Conservation (phyloP, 2,329 filamentous ascomycete genomes). For the Colletotrichum somersetense region DNA sequence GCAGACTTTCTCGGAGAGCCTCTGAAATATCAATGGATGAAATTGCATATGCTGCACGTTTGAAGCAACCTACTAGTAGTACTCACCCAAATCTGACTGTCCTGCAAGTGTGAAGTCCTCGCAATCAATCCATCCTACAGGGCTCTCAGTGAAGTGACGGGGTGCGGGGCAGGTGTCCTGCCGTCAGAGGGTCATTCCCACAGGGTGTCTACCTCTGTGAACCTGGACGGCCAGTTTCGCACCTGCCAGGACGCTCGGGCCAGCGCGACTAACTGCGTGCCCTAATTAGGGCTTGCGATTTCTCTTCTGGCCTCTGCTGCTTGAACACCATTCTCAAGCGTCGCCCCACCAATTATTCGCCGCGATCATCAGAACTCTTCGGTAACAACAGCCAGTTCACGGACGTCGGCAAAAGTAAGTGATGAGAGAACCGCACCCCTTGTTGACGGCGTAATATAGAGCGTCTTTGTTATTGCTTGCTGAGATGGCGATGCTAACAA, state of each 20-base stretch:
- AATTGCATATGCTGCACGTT: background rate
- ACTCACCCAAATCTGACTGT: background rate
- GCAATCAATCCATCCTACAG: conserved; percentile 5
- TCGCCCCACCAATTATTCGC: conserved; percentile 36
- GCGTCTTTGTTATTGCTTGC: background rate
- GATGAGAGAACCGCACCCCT: conserved; percentile 21
- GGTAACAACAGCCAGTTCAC: conserved; percentile 53
- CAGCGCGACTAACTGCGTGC: conserved; percentile 26
- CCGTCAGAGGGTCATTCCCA: background rate
- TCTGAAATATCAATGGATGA: background rate
- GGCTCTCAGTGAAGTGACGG: conserved; percentile 4
- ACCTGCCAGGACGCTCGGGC: conserved; percentile 6
- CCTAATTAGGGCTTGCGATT: conserved; percentile 41
- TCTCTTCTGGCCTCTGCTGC: conserved; percentile 18
- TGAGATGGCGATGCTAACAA: conserved; percentile 44
- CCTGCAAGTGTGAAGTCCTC: background rate
- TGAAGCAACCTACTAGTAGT: background rate
- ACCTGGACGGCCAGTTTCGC: background rate
- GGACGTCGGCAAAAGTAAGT: conserved; percentile 72
- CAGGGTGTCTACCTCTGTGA: background rate
- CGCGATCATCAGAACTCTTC: conserved; percentile 46
- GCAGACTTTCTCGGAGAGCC: too few species aligned
- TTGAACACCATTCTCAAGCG: conserved; percentile 40
- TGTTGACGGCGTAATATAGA: conserved; percentile 13
- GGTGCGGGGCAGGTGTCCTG: background rate